phyloP scores from a whole-genome alignment of 768 basidiomycete species.

The Mycena kentingensis region DNA sequence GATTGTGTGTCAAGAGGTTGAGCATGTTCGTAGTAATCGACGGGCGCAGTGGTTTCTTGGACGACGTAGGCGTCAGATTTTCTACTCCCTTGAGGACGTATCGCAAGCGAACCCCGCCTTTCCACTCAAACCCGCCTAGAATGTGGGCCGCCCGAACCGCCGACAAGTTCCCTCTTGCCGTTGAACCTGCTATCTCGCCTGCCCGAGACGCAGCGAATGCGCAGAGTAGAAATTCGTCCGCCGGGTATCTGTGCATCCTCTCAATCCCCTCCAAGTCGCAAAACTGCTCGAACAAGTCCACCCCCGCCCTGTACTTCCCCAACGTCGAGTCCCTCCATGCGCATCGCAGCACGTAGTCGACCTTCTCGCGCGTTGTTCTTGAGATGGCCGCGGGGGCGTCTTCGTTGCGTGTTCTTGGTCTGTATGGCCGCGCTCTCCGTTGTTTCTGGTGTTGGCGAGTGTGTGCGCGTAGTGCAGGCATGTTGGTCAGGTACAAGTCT shows the following conservation, averaged over 20 bases:
- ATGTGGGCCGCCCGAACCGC: slow-evolving; percentile 24
- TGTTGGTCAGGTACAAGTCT: too few relatives aligned
- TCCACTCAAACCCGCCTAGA: slow-evolving; percentile 9
- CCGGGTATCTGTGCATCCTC: background rate
- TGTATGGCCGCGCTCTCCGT: too few relatives aligned
- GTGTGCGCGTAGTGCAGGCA: too few relatives aligned
- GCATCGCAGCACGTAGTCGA: background rate
- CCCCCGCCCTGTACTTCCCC: background rate
- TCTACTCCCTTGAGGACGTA: slow-evolving; percentile 5
- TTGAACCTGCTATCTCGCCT: background rate
- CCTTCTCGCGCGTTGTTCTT: background rate
- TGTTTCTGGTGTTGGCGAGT: too few relatives aligned
- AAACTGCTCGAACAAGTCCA: slow-evolving; percentile 8
- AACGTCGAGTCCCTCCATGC: slow-evolving; percentile 15
- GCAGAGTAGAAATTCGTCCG: slow-evolving; percentile 13
- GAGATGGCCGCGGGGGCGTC: too few relatives aligned
- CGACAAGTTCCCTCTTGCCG: background rate
- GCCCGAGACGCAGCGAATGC: slow-evolving; percentile 7
- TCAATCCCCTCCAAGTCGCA: slow-evolving; percentile 8
- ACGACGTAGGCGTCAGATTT: slow-evolving; percentile 13
- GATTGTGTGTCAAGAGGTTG: background rate
- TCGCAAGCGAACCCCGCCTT: background rate
- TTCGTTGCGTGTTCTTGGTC: too few relatives aligned
- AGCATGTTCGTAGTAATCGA: slow-evolving; percentile 7
- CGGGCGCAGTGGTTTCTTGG: background rate